Base-by-base conservation (phyloP, 2,329 filamentous ascomycete species). In the Epichloe glyceriae region DNA sequence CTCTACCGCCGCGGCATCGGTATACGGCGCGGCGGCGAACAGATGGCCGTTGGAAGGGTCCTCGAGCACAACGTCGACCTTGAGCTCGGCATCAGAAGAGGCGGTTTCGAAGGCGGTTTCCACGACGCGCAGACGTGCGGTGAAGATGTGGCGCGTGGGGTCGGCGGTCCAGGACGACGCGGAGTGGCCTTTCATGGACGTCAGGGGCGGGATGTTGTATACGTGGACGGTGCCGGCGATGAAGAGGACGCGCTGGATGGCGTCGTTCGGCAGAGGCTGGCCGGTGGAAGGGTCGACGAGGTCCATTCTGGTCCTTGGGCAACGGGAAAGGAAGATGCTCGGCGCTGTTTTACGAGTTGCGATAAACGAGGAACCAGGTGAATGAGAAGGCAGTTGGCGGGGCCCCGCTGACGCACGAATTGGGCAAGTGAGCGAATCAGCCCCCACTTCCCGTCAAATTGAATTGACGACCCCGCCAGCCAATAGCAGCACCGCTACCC, bases 161-260 rank as follows among this genome's bases (percentile, higher is more conserved):
- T 83, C 77, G 45, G 74, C 73, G 30, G 88, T 94, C 88, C 88
- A 95, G 55, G 77, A 71, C 12, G 82, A 75, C 53, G 89, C 88
- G 37, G 76, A 78, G 73, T 95, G 86, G 65, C 88, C 88, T 65
- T 85, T 85, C 60, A 82, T 88, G 17, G 83, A 85, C 43, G 83
- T 76, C 52, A 89, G 73, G 22, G 88, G 88, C 17, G 88, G 88
- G 65, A 94, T 89, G 62, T 85, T 82, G 75, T 95, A 95, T 73
- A 95, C 78, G 72, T 94, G 87, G 56, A 93, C 84, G 56, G 76
- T 73, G 60, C 76, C 72, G 55, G 83, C 79, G 65, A 89, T 72
- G 76, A 88, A 90, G 65, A 94, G 83, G 64, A 93, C 74, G 65
- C 88, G 83, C 69, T 93, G 86, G 69, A 94, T 91, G 60, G 88